Conservation (phyloP, 148 eudicot genomes). For the Chenopodium quinoa region DNA sequence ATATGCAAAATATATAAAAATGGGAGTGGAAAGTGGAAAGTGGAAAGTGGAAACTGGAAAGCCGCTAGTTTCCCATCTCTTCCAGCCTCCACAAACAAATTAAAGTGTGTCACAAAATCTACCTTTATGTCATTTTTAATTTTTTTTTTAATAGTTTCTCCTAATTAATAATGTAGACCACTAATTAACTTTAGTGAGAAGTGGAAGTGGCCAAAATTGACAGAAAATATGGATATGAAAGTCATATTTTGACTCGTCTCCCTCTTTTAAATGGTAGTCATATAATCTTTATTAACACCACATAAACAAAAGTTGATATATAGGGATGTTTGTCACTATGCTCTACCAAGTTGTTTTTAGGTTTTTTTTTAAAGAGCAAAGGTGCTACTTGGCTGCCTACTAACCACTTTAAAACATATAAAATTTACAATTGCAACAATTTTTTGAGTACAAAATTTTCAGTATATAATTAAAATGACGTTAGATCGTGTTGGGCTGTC, state of each 20-base stretch:
- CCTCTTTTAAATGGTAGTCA: not conserved
- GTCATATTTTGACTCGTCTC: conserved; percentile 9
- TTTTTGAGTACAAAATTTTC: no score
- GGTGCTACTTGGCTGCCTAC: conserved; percentile 1
- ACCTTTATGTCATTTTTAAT: no score
- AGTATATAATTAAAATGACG: no score
- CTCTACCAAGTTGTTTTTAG: not conserved
- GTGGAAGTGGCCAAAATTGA: conserved; percentile 8
- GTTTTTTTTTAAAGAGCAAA: not conserved
- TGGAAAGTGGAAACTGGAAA: not conserved
- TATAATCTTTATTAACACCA: not conserved
- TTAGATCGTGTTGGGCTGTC: no score
- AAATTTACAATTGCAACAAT: no score
- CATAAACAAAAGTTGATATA: not conserved
- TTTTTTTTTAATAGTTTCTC: no score
- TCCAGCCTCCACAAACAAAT: not conserved
- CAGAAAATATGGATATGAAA: not conserved
- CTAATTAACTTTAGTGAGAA: conserved; percentile 12
- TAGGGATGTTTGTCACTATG: not conserved
- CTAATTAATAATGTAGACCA: no score
- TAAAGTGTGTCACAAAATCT: no score
- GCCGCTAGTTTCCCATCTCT: conserved; percentile 15
- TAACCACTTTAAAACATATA: not conserved
- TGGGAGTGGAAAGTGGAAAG: not conserved
- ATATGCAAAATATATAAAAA: no score